Conservation (phyloP, 805 yeast genomes). For the Metschnikowia gruessii region DNA sequence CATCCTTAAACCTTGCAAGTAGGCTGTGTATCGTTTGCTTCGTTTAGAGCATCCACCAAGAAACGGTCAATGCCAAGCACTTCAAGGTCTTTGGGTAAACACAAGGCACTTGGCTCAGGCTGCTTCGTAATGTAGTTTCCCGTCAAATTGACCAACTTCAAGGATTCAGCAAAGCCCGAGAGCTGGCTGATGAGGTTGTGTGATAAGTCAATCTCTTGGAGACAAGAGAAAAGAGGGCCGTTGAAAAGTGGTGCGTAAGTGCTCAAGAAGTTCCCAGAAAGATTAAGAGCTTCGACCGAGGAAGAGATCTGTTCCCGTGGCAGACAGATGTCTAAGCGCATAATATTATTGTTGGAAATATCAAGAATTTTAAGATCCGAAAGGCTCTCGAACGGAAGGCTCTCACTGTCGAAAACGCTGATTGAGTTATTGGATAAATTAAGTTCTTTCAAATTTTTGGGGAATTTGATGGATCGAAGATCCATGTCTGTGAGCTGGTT, state of each 20-base stretch:
- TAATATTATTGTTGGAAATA: slow-evolving; percentile 26
- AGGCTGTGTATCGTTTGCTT: not conserved
- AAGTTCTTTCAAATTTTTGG: slow-evolving; percentile 19
- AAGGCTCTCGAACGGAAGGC: slow-evolving; percentile 18
- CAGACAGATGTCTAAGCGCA: slow-evolving; percentile 10
- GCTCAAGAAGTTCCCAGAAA: slow-evolving; percentile 28
- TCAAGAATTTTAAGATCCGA: slow-evolving; percentile 18
- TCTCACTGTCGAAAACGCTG: slow-evolving; percentile 16
- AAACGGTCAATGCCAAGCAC: slow-evolving; percentile 4
- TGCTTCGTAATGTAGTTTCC: slow-evolving; percentile 21
- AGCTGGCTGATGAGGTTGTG: slow-evolving; percentile 23
- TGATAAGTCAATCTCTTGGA: slow-evolving; percentile 25
- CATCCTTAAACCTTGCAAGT: slow-evolving; percentile 1
- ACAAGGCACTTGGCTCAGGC: not conserved
- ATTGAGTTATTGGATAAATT: slow-evolving; percentile 31
- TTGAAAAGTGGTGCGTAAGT: slow-evolving; percentile 8
- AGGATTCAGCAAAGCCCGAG: slow-evolving; percentile 14
- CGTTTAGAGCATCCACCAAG: not conserved
- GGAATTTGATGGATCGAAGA: slow-evolving; percentile 21
- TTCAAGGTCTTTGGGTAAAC: slow-evolving; percentile 3
- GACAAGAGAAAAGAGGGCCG: slow-evolving; percentile 11
- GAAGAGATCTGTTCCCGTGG: not conserved
- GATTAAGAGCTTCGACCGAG: slow-evolving; percentile 17
- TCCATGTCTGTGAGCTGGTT: slow-evolving; percentile 24
- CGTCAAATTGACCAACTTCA: slow-evolving; percentile 20